Base-by-base conservation (phyloP, 2,329 filamentous ascomycete genomes). In the Trichoderma sp. region DNA sequence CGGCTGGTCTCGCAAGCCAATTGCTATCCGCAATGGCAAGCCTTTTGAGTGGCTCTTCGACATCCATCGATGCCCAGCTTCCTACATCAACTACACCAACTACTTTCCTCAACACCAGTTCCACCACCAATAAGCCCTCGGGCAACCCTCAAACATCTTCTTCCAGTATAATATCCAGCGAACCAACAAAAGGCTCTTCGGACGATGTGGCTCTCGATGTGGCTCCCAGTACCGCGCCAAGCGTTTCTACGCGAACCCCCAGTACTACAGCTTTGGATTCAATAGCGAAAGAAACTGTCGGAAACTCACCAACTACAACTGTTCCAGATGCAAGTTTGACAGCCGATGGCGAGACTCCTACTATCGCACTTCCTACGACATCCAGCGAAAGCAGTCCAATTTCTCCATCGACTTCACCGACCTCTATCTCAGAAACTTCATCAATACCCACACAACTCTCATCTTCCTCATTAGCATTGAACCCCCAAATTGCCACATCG, bases 1-100 rank as follows among this genome's bases (percentile, higher is more conserved):
- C 85, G 84, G 85, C 86, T 86, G 85, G 85, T 83, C 82, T 88
- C 86, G 86, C 86, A 80, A 80, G 35, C 77, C 74, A 79, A 78
- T 78, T 76, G 75, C 66, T 76, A 60, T 64, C 77, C 74, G 78
- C 75, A 71, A 81, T 81, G 80, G 81, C 83, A 74, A 84, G 82
- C 80, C 85, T 88, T 81, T 85, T 84, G 77, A 81, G 82, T 80
- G 85, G 86, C 76, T 86, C 87, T 76, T 85, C 88, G 75, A 90
- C 88, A 73, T 86, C 82, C 66, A 83, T 89, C 73, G 88, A 87
- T 69, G 87, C 85, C 81, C 85, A 85, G 81, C 90, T 77, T 71
- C 76, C 67, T 60, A 75, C 75, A 77, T 77, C 77, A 56, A 73
- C 67, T 60, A 75, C 75, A 77, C 77, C 77, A 56, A 73, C 78